Evolutionary conservation across 352 stramenopile genomes (phyloP), one percentile per base, ranked within the genome.

Genomic region (Globisporangium acanthophoron): DNA sequence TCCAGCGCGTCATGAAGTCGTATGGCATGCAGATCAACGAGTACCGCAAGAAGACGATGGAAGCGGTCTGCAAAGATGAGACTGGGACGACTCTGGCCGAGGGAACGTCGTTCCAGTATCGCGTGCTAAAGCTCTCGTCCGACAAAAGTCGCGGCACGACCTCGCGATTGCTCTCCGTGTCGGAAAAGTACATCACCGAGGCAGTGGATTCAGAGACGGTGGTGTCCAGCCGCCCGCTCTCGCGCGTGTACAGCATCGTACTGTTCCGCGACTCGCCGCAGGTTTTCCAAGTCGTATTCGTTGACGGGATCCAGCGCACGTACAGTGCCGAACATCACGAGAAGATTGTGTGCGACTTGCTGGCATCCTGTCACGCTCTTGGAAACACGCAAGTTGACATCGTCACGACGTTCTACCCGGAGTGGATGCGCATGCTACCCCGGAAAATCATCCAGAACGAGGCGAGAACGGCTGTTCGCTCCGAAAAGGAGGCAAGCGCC

Each of bases 11-110:
- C 15, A 90, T 91, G 77, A 74, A 76, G n/a, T 71, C 73, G 4
- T 93, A 91, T 50, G 76, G 73, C 15, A 93, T 93, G 69, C 71
- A 76, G 49, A 87, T 93, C 20, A 91, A 93, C 60, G 80, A 93
- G 47, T 93, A 93, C 55, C 67, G 76, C 21, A 89, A 93, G 63
- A 91, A 91, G 59, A 89, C 80, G 7, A 71, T 93, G 67, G 79
- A 84, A 31, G 68, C 61, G 0, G 80, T 78, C 1, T 50, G 75
- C 24, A 84, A 85, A 52, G 70, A 88, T 12, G 70, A 86, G 39
- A 65, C 57, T 0, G 69, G 61, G 12, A 57, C 59, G 4, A 54
- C 74, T 0, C 45, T 60, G 13, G 51, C 31, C 0, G 77, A 80
- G 1, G 70, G 64, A 18, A 66, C 86, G 37, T 89, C 74, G 0